Conservation (phyloP, 192 early-diverging fungal genomes). For the Gorgonomyces haynaldii region DNA sequence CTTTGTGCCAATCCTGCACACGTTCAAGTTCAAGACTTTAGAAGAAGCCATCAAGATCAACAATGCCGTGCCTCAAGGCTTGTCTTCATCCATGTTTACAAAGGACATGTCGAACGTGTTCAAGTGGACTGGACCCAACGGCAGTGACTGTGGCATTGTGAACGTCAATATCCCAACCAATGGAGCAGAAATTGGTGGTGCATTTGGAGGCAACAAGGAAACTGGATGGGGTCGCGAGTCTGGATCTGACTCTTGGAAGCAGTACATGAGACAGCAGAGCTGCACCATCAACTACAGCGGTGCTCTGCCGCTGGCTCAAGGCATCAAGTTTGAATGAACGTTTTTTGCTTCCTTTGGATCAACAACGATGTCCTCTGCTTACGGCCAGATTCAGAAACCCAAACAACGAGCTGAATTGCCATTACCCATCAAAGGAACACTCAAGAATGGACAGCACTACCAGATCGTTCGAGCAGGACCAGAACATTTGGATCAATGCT, state of each 20-base stretch:
- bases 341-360: too few species aligned
- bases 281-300: conserved; percentile 84
- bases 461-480: conserved; percentile 12
- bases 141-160: conserved; percentile 82
- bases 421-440: neutral
- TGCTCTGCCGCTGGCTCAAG: conserved; percentile 81
- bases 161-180: conserved; percentile 95
- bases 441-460: neutral
- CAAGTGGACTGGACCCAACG: conserved; percentile 84
- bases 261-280: conserved; percentile 71
- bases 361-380: conserved; percentile 36
- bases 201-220: conserved; percentile 97
- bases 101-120: conserved; percentile 66
- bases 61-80: conserved; percentile 82
- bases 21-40: conserved; percentile 61
- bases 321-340: conserved; percentile 86
- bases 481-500: conserved; percentile 25
- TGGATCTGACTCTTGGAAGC: conserved; percentile 89
- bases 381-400: conserved; percentile 10
- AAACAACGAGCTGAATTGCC: neutral
- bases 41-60: conserved; percentile 80
- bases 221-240: conserved; percentile 86
- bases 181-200: conserved; percentile 94
- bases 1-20: conserved; percentile 89
- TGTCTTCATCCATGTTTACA: conserved; percentile 79